phyloP scores from a whole-genome alignment of 306 rosid genomes.

The Pterocarpus santalinus region DNA sequence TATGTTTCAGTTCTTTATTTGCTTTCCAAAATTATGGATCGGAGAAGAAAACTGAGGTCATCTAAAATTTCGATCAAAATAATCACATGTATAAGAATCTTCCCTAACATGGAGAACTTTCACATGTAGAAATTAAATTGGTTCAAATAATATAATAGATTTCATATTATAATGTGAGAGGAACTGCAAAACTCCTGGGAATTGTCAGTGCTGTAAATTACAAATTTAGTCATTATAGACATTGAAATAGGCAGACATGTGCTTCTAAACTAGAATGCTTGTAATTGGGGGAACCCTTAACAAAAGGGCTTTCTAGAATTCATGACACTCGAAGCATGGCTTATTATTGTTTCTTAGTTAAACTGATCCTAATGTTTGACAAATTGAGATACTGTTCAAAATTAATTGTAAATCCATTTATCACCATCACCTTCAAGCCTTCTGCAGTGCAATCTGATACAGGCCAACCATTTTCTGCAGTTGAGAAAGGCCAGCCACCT shows the following conservation, averaged over 20 bases:
- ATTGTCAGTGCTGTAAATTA: too few species aligned
- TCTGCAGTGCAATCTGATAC: constrained; percentile 81
- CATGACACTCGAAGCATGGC: neutral
- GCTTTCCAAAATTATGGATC: neutral
- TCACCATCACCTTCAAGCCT: constrained; percentile 65
- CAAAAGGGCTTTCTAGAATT: too few species aligned
- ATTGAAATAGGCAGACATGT: too few species aligned
- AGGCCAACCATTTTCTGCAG: constrained; percentile 75
- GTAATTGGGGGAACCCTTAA: too few species aligned
- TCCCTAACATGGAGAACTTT: neutral
- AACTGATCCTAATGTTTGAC: neutral
- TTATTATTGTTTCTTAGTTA: neutral
- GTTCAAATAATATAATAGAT: too few species aligned
- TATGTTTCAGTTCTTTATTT: neutral
- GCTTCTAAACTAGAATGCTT: too few species aligned
- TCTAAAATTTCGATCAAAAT: neutral
- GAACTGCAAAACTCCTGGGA: too few species aligned
- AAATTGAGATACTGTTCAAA: neutral
- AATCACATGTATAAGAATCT: neutral
- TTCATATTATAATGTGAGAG: too few species aligned
- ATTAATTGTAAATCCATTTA: neutral
- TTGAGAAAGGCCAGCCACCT: constrained; percentile 90
- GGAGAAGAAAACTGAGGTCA: neutral
- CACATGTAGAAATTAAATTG: neutral
- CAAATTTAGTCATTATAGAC: neutral